Evolutionary conservation across 371 early-diverging fungal genomes (phyloP).

Genomic region (Apophysomyces variabilis): DNA sequence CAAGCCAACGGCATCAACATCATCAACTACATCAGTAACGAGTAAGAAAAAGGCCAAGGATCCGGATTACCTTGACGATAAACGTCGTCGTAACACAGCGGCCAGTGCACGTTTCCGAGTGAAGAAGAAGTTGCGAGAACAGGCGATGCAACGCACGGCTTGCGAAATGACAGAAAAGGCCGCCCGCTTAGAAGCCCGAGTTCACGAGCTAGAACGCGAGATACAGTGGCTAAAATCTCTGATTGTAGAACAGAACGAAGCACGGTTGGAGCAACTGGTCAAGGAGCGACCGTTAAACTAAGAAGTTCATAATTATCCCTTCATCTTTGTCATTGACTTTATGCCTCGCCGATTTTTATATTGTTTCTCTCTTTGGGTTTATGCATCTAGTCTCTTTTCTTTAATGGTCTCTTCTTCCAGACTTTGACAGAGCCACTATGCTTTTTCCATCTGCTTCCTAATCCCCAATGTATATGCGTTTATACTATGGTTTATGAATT

Average conservation of each 20-base stretch:
- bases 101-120: conserved; percentile 96
- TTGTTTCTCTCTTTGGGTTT: neutral
- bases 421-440: too few species aligned
- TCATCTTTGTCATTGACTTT: neutral
- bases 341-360: neutral
- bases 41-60: conserved; percentile 9
- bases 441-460: too few species aligned
- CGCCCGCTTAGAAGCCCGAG: conserved; percentile 69
- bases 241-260: conserved; percentile 76
- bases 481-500: too few species aligned
- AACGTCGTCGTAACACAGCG: conserved; percentile 91
- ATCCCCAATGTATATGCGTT: too few species aligned
- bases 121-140: conserved; percentile 90
- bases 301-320: too few species aligned
- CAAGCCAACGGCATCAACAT: neutral
- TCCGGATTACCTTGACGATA: conserved; percentile 69
- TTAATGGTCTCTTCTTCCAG: neutral
- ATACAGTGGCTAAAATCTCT: conserved; percentile 88
- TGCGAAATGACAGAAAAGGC: conserved; percentile 82
- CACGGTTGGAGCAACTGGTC: conserved; percentile 28
- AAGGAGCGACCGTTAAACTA: conserved; percentile 23
- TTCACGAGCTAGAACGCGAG: conserved; percentile 87
- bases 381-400: neutral
- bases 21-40: neutral
- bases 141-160: conserved; percentile 82